These are phyloP conservation scores for Gentiana macrophylla DNA, from an alignment of 257 asterid genomes.

Conservation along the genomic window DNA sequence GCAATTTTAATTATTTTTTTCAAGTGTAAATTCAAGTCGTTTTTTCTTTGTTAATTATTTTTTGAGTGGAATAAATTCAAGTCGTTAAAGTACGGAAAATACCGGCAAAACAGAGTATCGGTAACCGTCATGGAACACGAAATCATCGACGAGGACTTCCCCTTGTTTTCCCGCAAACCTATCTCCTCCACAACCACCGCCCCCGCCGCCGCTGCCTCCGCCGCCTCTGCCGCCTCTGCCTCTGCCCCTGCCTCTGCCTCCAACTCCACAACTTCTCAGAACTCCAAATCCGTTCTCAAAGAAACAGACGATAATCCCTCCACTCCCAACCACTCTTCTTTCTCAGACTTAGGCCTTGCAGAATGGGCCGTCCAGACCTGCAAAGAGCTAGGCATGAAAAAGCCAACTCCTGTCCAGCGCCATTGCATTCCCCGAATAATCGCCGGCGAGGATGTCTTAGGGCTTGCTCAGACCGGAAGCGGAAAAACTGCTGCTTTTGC, in stretches of 20 bases:
- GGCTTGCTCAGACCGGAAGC: conserved; percentile 87
- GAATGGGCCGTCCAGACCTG: conserved; percentile 76
- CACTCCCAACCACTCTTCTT: conserved; percentile 40
- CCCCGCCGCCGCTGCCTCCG: not conserved
- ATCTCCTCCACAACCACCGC: conserved; percentile 5
- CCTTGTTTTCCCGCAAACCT: conserved; percentile 38
- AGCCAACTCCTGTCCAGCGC: conserved; percentile 82
- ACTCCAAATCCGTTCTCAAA: conserved; percentile 25
- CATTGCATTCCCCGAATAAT: conserved; percentile 88
- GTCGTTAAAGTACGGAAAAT: too few relatives aligned
- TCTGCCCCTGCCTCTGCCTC: conserved; percentile 4
- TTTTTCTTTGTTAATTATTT: too few relatives aligned
- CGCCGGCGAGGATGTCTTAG: conserved; percentile 77
- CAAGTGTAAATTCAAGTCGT: too few relatives aligned
- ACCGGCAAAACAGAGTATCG: too few relatives aligned
- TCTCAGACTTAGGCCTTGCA: conserved; percentile 75
- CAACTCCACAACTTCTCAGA: not conserved
- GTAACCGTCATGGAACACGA: conserved; percentile 22
- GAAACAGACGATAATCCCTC: conserved; percentile 54
- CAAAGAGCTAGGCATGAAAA: conserved; percentile 81
- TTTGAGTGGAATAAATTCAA: too few relatives aligned
- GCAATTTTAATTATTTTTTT: too few relatives aligned
- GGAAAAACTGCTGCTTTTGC: conserved; percentile 96
- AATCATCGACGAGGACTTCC: conserved; percentile 38
- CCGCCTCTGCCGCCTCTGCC: not conserved